Conservation (phyloP, 1,284 basidiomycete genomes). For the Malassezia dermatis region DNA sequence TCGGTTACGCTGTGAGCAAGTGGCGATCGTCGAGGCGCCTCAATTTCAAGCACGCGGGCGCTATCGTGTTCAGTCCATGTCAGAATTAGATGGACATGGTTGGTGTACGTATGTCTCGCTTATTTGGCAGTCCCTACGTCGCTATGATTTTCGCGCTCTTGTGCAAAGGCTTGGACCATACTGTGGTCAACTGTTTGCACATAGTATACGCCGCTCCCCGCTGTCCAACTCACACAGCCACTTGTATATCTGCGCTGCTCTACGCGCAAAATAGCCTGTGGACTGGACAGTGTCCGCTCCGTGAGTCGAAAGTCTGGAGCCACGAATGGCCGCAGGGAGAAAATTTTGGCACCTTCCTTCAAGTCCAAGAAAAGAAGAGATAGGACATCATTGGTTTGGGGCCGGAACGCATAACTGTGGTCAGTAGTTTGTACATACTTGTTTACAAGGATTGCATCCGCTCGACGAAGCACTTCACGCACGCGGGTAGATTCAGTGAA, state of each 20-base stretch:
- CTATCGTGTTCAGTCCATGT: constrained; percentile 9
- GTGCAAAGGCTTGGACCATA: constrained; percentile 8
- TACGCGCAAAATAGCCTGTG: constrained; percentile 39
- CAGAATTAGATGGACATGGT: neutral
- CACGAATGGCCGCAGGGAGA: constrained; percentile 54
- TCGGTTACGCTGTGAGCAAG: constrained; percentile 25
- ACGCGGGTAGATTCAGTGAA: constrained; percentile 50
- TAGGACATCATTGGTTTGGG: constrained; percentile 52
- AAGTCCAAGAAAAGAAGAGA: constrained; percentile 55
- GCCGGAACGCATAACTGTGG: constrained; percentile 47
- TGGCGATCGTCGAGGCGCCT: constrained; percentile 24
- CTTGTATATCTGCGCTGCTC: constrained; percentile 29
- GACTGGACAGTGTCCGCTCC: constrained; percentile 42
- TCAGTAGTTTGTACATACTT: constrained; percentile 51
- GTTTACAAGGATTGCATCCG: constrained; percentile 55
- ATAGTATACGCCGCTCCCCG: constrained; percentile 41
- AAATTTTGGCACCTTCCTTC: constrained; percentile 52
- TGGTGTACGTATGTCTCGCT: constrained; percentile 13
- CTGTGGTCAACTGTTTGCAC: constrained; percentile 34
- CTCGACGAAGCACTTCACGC: constrained; percentile 47
- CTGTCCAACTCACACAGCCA: constrained; percentile 43
- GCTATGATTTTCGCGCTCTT: neutral
- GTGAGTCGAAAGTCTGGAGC: constrained; percentile 52
- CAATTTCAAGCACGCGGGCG: neutral
- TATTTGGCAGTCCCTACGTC: constrained; percentile 1